Percentiles rank a stretch among this genome's conserved stretches.
Conservation (phyloP, 208 protist species). For the Eutreptiella sp. region DNA sequence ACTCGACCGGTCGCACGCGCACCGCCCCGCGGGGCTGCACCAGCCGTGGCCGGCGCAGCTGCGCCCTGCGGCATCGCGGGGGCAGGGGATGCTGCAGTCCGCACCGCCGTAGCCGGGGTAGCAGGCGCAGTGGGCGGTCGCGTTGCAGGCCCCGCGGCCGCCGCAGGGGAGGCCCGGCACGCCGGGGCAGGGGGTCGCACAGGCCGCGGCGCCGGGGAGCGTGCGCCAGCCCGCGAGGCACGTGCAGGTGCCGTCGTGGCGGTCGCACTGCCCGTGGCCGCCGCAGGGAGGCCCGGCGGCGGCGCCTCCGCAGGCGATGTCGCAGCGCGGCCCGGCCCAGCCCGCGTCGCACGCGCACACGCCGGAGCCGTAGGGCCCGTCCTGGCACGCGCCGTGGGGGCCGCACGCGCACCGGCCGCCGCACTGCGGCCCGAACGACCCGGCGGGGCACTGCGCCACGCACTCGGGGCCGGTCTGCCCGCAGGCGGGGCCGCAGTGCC, state of each 20-base stretch:
- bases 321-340: constrained; percentile 15
- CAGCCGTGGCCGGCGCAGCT: too few relatives aligned
- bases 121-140: constrained; percentile 30
- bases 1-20: neutral
- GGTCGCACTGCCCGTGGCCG: neutral
- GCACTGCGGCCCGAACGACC: neutral
- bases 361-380: constrained; percentile 12
- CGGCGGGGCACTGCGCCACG: neutral
- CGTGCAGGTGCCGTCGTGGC: constrained; percentile 13
- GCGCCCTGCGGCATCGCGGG: too few relatives aligned
- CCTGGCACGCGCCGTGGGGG: constrained; percentile 13
- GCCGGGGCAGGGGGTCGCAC: constrained; percentile 7
- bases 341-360: constrained; percentile 17
- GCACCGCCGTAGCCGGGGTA: constrained; percentile 16
- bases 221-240: constrained; percentile 27
- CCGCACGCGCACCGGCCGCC: neutral
- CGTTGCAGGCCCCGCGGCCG: constrained; percentile 7
- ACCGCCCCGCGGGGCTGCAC: neutral
- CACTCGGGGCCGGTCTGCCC: neutral
- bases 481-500: neutral
- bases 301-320: too few relatives aligned
- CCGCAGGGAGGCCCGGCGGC: too few relatives aligned
- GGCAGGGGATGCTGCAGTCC: constrained; percentile 20
- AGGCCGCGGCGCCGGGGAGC: too few relatives aligned
- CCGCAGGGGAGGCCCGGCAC: neutral